Base-by-base conservation (phyloP, 2,329 filamentous ascomycete genomes). In the Pyrenochaeta sp. region DNA sequence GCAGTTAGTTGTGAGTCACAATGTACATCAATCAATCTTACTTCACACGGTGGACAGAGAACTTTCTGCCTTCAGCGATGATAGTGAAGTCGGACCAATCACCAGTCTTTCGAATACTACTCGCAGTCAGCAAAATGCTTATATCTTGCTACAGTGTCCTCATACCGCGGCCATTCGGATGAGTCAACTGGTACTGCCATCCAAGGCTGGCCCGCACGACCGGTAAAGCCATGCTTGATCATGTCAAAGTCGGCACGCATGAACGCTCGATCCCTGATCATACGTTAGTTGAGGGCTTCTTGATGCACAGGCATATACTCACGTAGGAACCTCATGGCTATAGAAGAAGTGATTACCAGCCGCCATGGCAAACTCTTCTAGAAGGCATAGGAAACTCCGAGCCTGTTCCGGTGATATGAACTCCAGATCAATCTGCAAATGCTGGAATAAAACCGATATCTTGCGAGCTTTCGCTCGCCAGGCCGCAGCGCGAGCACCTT, bases 71-170 rank as follows among this genome's bases (percentile, higher is more conserved):
- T 2, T 40, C 62, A 4, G 62, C 62, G 23, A 58, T 23, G 14
- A 69, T 43, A 2, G 55, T 58, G 35, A 69, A 66, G 45, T 69
- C 67, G 4, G 58, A 55, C 20, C 56, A 64, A 11, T 67, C 51
- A 1, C 56, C 62, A 3, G 54, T 56, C 18, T 61, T 52, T 27
- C 51, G 60, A 4, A 68, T 32, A 1, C 63, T 66, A 31, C 12
- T 17, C 27, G 61, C 21, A 60, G 41, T 29, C 32, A 18, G 6
- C 43, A 2, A 20, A 9, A 2, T 4, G 14, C 10, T 2, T 39
- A n/a, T n/a, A n/a, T n/a, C n/a, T 18, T 18, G 2, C 18, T 15
- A 31, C 4, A 23, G 5, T 37, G 9, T 23, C 18, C 21, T 11
- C 51, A 11, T 51, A 64, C 64, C 42, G 39, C 9, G 55, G 35